Evolutionary conservation across 2,329 filamentous ascomycete species (phyloP).

Genomic region (Penicillium concentricum): DNA sequence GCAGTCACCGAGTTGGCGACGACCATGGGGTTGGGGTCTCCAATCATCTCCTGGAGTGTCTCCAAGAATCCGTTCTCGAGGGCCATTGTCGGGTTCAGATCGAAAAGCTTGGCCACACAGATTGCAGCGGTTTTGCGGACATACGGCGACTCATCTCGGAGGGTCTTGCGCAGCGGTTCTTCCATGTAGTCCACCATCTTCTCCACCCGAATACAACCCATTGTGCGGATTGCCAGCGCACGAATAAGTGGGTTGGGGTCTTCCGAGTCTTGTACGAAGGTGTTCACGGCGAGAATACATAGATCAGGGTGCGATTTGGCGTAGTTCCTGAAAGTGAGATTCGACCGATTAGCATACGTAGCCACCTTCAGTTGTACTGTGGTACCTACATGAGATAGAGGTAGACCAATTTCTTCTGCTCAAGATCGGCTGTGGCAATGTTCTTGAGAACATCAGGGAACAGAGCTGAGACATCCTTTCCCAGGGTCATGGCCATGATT

Average conservation of each 20-base stretch:
- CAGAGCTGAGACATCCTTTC: constrained; percentile 95
- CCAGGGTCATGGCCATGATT: constrained; percentile 99
- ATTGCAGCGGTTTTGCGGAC: constrained; percentile 97
- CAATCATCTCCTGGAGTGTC: constrained; percentile 90
- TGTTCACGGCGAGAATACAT: constrained; percentile 98
- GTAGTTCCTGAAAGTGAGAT: constrained; percentile 72
- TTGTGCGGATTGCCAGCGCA: constrained; percentile 92
- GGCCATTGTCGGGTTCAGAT: constrained; percentile 87
- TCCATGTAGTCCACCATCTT: constrained; percentile 99
- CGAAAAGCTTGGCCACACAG: constrained; percentile 96
- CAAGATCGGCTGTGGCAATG: constrained; percentile 88
- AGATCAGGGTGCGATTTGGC: constrained; percentile 98
- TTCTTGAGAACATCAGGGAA: constrained; percentile 99
- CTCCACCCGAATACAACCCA: constrained; percentile 97
- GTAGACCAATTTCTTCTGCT: constrained; percentile 99
- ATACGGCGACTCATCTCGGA: constrained; percentile 96
- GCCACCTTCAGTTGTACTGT: not conserved
- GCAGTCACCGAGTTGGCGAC: constrained; percentile 97
- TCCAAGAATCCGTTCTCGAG: constrained; percentile 97
- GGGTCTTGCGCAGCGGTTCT: constrained; percentile 90
- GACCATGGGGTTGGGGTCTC: constrained; percentile 97
- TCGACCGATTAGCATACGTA: constrained; percentile 20
- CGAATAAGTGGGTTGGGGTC: constrained; percentile 95
- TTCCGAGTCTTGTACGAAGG: constrained; percentile 98
- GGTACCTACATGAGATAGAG: constrained; percentile 83